Base-by-base conservation (phyloP, 768 basidiomycete species). In the Rhodotorula paludigena region DNA sequence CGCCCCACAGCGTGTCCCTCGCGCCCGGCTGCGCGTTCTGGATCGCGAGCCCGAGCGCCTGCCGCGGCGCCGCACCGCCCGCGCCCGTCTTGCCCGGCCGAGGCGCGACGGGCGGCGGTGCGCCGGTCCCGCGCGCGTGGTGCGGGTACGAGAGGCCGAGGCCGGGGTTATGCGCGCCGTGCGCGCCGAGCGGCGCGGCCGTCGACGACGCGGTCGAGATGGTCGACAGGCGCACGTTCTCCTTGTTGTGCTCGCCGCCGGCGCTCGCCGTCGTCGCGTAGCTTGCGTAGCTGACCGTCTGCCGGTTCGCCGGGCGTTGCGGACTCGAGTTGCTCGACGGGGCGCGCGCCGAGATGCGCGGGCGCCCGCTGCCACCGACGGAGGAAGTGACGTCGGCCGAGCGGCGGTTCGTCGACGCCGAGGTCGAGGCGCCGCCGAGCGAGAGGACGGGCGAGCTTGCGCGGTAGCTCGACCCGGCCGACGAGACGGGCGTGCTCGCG, bases 171-270 rank as follows among this genome's bases (percentile, higher is more conserved):
- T 21, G 21, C n/a, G 55, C 59, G n/a, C n/a, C n/a, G n/a, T n/a
- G n/a, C n/a, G n/a, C n/a, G n/a, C n/a, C n/a, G n/a, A 1, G 44
- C 58, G 9, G 21, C n/a, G 6, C 54, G 59, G 21, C 20, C 32
- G 18, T 25, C 25, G 14, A 20, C 57, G 57, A 59, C 33, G 35
- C n/a, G 10, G 57, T 30, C 47, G 58, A 60, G 18, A 68, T 18
- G 10, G 57, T 30, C 47, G 58, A 60, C 12, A 68, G 3, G 0
- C 62, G 57, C 2, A 32, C 42, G 42, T 71, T 71, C 62, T 71
- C 70, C 59, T 71, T 71, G 62, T 71, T n/a, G n/a, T n/a, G n/a
- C n/a, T n/a, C n/a, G n/a, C n/a, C 70, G 38, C 36, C 45, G 20
- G 3, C 16, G 28, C 11, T 33, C 8, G 1, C 5, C 54, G 54